Evolutionary conservation across 768 basidiomycete genomes (phyloP).

Genomic region (Sarcodon aspratus): DNA sequence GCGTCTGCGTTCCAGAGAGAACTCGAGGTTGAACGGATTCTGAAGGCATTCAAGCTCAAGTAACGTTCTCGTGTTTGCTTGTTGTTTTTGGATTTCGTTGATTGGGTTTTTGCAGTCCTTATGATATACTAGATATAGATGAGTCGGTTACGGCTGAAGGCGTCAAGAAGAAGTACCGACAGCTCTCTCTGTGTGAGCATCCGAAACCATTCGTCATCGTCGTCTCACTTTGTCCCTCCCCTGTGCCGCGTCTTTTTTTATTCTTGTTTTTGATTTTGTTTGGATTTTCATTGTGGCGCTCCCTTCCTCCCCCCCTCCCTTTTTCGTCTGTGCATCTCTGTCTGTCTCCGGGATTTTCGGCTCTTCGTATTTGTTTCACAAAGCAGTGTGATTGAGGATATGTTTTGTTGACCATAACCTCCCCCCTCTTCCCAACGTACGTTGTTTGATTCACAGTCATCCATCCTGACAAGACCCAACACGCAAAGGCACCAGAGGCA

Average conservation of each 20-base stretch:
- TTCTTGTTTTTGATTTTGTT: conserved; percentile 1
- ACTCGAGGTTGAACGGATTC: conserved; percentile 82
- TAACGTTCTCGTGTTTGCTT: conserved; percentile 23
- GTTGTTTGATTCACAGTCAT: conserved; percentile 59
- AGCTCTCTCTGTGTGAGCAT: conserved; percentile 71
- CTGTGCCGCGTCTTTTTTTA: conserved; percentile 8
- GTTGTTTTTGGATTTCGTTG: neutral
- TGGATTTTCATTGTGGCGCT: neutral
- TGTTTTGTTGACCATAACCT: conserved; percentile 5
- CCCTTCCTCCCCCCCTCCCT: neutral
- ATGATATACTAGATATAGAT: conserved; percentile 83
- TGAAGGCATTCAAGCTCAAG: conserved; percentile 96
- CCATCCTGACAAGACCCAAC: conserved; percentile 95
- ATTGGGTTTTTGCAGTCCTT: conserved; percentile 48
- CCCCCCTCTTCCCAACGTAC: conserved; percentile 18
- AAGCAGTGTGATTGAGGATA: conserved; percentile 3
- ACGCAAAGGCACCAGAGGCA: conserved; percentile 80
- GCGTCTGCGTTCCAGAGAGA: conserved; percentile 82
- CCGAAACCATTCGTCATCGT: neutral
- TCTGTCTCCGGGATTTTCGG: neutral
- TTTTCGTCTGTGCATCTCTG: neutral
- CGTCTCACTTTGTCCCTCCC: conserved; percentile 1
- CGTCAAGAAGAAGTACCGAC: conserved; percentile 82
- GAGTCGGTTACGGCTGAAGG: conserved; percentile 63
- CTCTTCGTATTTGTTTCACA: neutral